A percentile compares a stretch with the other conserved stretches of the same genome.
phyloP scores from a whole-genome alignment of 2,329 filamentous ascomycete genomes.

The Fusarium sulawesiense region DNA sequence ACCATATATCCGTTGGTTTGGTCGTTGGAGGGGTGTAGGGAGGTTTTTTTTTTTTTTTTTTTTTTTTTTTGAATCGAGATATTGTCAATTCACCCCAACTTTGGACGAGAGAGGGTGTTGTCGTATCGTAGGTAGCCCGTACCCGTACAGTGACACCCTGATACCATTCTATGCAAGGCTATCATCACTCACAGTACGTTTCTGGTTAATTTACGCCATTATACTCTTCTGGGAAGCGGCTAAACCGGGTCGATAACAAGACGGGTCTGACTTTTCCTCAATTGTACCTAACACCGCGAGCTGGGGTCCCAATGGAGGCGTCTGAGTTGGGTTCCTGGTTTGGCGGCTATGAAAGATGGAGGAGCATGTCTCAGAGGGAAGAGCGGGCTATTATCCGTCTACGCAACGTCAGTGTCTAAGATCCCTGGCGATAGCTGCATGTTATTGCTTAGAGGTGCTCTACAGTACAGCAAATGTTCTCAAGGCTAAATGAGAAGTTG shows the following conservation, averaged over 20 bases:
- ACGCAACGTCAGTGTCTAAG: constrained; percentile 18
- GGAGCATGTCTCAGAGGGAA: constrained; percentile 4
- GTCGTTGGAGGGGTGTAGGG: constrained; percentile 11
- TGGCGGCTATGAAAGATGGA: constrained; percentile 20
- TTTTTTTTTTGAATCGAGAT: constrained; percentile 21
- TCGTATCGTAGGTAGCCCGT: neutral
- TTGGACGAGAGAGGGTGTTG: constrained; percentile 20
- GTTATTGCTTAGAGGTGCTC: constrained; percentile 9
- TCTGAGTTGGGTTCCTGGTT: constrained; percentile 30
- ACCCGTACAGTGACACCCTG: neutral
- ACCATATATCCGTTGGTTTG: neutral
- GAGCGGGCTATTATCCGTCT: constrained; percentile 1
- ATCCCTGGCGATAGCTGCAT: constrained; percentile 7
- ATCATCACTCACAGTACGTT: constrained; percentile 2
- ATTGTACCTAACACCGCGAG: constrained; percentile 21
- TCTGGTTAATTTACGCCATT: constrained; percentile 5
- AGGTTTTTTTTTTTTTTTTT: neutral
- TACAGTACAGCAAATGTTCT: neutral
- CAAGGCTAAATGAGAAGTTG: neutral
- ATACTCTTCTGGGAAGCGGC: constrained; percentile 34
- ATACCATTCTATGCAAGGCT: constrained; percentile 36
- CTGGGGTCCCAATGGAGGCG: constrained; percentile 29
- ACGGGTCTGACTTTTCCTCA: constrained; percentile 25
- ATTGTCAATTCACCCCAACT: neutral
- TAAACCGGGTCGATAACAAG: constrained; percentile 28